Percentiles rank a stretch among this genome's conserved stretches.
Evolutionary conservation across 176 grass and related monocot species (phyloP).

Genomic region (Ensete ventricosum): DNA sequence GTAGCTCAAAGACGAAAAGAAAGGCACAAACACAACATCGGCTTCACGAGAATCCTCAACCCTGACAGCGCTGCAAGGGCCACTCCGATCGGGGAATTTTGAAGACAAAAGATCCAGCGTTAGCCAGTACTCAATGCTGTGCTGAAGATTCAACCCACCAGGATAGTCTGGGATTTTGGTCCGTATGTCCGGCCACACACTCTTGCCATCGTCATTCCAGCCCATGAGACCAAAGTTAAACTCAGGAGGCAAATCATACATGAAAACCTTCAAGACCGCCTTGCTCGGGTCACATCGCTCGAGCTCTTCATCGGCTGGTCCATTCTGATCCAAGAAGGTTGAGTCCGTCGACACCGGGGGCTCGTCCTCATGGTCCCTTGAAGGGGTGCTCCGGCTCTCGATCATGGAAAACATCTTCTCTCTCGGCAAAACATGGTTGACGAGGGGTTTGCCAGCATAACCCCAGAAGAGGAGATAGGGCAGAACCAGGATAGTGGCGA

Average conservation of each 20-base stretch:
- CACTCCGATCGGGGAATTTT: slow-evolving; percentile 25
- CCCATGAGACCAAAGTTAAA: slow-evolving; percentile 83
- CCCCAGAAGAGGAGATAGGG: slow-evolving; percentile 23
- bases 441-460: slow-evolving; percentile 20
- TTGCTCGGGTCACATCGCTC: slow-evolving; percentile 35
- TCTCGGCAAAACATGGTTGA: slow-evolving; percentile 24
- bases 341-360: no score
- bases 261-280: slow-evolving; percentile 51
- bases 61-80: slow-evolving; percentile 44
- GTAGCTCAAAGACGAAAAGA: slow-evolving; percentile 84
- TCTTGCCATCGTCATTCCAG: slow-evolving; percentile 34
- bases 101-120: slow-evolving; percentile 75
- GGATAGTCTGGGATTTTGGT: slow-evolving; percentile 46
- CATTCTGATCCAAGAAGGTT: background rate
- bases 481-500: slow-evolving; percentile 26
- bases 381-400: slow-evolving; percentile 8
- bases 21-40: slow-evolving; percentile 78
- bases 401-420: slow-evolving; percentile 29
- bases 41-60: slow-evolving; percentile 50
- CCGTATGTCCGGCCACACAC: slow-evolving; percentile 52
- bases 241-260: slow-evolving; percentile 85
- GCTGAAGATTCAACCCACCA: slow-evolving; percentile 83
- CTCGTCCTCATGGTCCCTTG: background rate
- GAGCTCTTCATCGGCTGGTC: background rate
- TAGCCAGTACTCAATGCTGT: slow-evolving; percentile 94